A percentile compares a stretch with the other conserved stretches of the same genome.
These are phyloP conservation scores for Plasmodium coatneyi DNA, from an alignment of 169 alveolate genomes.

Conservation along the genomic window DNA sequence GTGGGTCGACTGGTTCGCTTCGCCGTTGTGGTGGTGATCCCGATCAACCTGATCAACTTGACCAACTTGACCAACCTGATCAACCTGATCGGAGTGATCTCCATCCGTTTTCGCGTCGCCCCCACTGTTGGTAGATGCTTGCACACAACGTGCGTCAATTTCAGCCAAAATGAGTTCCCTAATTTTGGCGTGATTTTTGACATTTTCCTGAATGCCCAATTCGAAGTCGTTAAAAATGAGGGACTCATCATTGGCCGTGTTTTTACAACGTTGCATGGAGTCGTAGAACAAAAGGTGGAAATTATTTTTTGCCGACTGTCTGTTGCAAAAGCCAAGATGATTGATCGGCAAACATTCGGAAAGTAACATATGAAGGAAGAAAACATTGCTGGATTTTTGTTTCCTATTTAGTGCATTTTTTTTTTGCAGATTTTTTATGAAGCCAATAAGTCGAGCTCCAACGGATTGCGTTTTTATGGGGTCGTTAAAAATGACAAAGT, in stretches of 20 bases:
- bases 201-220: slow-evolving; percentile 18
- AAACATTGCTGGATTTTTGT: background rate
- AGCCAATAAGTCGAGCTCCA: slow-evolving; percentile 64
- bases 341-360: slow-evolving; percentile 49
- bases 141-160: background rate
- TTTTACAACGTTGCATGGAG: background rate
- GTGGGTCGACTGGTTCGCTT: background rate
- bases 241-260: background rate
- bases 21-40: background rate
- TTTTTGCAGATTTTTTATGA: slow-evolving; percentile 51
- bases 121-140: background rate
- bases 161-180: slow-evolving; percentile 4
- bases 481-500: slow-evolving; percentile 38
- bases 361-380: slow-evolving; percentile 23
- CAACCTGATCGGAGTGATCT: too few species aligned
- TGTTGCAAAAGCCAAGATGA: slow-evolving; percentile 59
- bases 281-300: slow-evolving; percentile 26
- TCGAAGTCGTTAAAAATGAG: slow-evolving; percentile 1
- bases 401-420: slow-evolving; percentile 20
- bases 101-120: background rate
- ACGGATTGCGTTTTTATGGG: slow-evolving; percentile 45
- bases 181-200: slow-evolving; percentile 18
- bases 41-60: background rate
- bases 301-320: slow-evolving; percentile 63
- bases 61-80: background rate